These are phyloP conservation scores for Cinnamomum chago DNA, from an alignment of 164 flowering plant genomes.

Conservation along the genomic window DNA sequence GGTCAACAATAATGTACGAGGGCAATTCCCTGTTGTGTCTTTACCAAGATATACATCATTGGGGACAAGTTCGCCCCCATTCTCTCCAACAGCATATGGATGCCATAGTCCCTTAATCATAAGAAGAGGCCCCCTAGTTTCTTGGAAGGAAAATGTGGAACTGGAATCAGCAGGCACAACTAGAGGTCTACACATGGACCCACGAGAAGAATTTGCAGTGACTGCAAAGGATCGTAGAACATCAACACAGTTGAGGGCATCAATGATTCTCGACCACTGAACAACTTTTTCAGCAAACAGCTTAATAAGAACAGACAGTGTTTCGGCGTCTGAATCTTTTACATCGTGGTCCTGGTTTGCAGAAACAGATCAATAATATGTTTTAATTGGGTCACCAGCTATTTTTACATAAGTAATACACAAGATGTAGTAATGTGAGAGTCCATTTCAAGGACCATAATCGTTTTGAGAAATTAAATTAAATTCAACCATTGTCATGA, in stretches of 20 bases:
- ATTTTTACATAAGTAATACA: neutral
- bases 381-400: neutral
- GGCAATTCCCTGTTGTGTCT: constrained; percentile 40
- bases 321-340: constrained; percentile 71
- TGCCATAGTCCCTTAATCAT: constrained; percentile 82
- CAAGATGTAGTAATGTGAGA: neutral
- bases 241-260: constrained; percentile 69
- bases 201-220: constrained; percentile 50
- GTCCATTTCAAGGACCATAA: neutral
- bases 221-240: constrained; percentile 85
- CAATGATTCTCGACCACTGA: constrained; percentile 70
- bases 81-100: constrained; percentile 78
- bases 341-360: constrained; percentile 63
- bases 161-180: constrained; percentile 39
- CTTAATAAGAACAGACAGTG: constrained; percentile 68
- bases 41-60: constrained; percentile 83
- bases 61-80: constrained; percentile 63
- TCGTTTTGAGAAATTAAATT: neutral
- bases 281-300: constrained; percentile 58
- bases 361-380: constrained; percentile 11
- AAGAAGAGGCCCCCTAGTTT: constrained; percentile 49
- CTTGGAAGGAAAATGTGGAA: constrained; percentile 18
- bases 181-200: constrained; percentile 72
- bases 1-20: constrained; percentile 72
- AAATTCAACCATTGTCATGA: neutral